phyloP scores from a whole-genome alignment of 495 filamentous ascomycete species.

The Neurospora sp. region DNA sequence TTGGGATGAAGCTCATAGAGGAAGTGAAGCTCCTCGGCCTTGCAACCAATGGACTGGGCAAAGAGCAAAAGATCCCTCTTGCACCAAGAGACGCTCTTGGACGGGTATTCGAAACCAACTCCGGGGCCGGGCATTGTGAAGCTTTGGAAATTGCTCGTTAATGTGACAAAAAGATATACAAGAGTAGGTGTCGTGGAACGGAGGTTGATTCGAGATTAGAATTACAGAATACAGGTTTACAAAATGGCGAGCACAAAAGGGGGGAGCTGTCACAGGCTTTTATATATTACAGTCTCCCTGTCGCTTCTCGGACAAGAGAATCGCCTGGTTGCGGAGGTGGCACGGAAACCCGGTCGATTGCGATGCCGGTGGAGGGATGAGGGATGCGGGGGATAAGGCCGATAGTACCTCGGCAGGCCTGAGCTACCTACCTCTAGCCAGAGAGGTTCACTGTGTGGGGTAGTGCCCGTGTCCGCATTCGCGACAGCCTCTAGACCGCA shows the following conservation, averaged over 20 bases:
- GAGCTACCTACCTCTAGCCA: not conserved
- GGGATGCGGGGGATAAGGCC: not conserved
- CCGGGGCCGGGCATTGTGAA: conserved; percentile 47
- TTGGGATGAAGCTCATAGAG: conserved; percentile 78
- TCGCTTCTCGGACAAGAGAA: not conserved
- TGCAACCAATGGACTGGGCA: conserved; percentile 77
- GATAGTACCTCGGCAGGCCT: not conserved
- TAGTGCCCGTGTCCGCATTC: not conserved
- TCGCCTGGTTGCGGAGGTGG: not conserved
- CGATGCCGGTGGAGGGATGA: not conserved
- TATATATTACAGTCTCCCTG: not conserved
- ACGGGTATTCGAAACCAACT: conserved; percentile 68
- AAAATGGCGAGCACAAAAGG: not conserved
- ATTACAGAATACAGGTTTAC: not conserved
- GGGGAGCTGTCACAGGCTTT: not conserved
- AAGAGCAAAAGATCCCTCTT: conserved; percentile 83
- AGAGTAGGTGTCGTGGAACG: not conserved
- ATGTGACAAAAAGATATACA: not conserved
- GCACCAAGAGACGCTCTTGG: conserved; percentile 65
- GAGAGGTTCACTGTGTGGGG: not conserved
- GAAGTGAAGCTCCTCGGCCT: conserved; percentile 79
- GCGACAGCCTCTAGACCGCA: not conserved
- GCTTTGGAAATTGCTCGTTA: not conserved
- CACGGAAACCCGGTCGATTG: not conserved
- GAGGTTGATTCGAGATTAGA: not conserved